phyloP scores from a whole-genome alignment of 768 basidiomycete species.

The Phanerochaete sordida region DNA sequence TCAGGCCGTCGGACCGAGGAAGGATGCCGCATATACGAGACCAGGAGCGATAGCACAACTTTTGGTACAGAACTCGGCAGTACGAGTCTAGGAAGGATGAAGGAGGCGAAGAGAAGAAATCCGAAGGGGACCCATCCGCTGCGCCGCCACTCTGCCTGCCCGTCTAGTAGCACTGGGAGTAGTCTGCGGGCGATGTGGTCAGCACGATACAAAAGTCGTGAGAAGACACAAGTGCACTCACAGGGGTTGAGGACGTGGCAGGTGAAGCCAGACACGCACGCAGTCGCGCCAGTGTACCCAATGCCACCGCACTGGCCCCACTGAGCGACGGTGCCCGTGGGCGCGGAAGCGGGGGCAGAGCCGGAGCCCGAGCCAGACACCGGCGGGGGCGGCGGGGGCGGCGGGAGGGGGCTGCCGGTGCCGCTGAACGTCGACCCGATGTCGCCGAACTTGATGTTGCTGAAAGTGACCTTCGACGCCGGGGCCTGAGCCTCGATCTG shows the following conservation, averaged over 20 bases:
- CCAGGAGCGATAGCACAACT: background rate
- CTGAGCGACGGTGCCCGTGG: slow-evolving; percentile 12
- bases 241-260: slow-evolving; percentile 12
- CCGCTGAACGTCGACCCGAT: slow-evolving; percentile 41
- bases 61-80: background rate
- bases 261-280: slow-evolving; percentile 5
- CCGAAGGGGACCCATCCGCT: too few relatives aligned
- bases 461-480: slow-evolving; percentile 45
- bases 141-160: background rate
- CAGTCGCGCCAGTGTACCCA: slow-evolving; percentile 11
- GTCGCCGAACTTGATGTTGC: slow-evolving; percentile 52
- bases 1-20: background rate
- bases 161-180: slow-evolving; percentile 8
- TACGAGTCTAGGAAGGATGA: background rate
- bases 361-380: slow-evolving; percentile 3
- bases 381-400: background rate
- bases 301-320: slow-evolving; percentile 22
- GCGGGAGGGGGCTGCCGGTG: background rate
- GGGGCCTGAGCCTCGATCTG: slow-evolving; percentile 38
- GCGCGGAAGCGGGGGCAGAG: slow-evolving; percentile 1
- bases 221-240: background rate
- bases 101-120: background rate
- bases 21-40: background rate
- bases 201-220: background rate
- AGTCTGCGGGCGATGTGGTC: background rate